Evolutionary conservation across 768 basidiomycete species (phyloP), one percentile per base, ranked within the genome.

Genomic region (Scleroderma bovista): DNA sequence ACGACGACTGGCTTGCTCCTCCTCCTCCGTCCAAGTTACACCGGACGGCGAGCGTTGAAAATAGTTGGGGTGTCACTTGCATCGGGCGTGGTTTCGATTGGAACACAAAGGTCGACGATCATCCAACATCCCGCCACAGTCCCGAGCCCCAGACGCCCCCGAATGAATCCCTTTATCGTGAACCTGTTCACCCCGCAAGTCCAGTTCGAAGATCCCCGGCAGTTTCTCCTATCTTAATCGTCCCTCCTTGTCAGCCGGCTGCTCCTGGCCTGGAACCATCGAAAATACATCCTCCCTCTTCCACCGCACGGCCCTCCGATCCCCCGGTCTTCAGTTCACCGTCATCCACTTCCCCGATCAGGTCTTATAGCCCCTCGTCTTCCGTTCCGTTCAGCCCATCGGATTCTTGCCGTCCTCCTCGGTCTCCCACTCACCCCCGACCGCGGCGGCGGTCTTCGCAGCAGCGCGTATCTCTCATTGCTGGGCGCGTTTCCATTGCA

Each of bases 51-150:
- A 86, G 83, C 51, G 81, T 85, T 47, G 80, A 83, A 29, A 80
- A 81, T 53, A 89, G 87, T 67, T 92, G 87, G 86, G 85, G 84
- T 7, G 88, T 92, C 53, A 91, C 89, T 17, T 88, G 80, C 33
- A 84, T 91, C 42, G 89, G 89, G 11, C 80, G 86, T 42, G 89
- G 89, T 16, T 90, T 88, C 61, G 74, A 87, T 65, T 90, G 88
- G 86, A 75, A 74, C 48, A 68, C 74, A 51, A 69, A 67, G 44
- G 64, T 69, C 38, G 72, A 73, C 32, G 62, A 68, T 32, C 54
- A 48, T 44, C 7, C 54, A 38, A 52, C 37, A 44, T 23, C 34
- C 45, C 16, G 36, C 59, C 41, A 36, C 53, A 32, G 54, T 46
- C 40, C 31, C 48, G 39, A 52, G 20, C 51, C 36, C 5, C 54